phyloP scores from a whole-genome alignment of 768 basidiomycete species.

The Neoboletus magnificus region DNA sequence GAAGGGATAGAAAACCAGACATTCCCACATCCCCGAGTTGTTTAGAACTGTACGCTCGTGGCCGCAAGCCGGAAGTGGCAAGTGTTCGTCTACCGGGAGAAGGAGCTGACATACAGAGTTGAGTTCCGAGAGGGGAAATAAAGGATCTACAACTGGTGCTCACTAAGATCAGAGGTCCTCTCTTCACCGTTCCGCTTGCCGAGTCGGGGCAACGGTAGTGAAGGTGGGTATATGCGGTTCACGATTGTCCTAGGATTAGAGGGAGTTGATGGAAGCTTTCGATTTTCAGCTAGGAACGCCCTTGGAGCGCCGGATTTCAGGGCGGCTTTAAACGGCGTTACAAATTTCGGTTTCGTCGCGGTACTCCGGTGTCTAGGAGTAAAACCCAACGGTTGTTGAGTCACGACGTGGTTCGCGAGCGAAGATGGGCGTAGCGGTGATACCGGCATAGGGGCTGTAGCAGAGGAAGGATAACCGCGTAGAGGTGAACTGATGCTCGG shows the following conservation, averaged over 20 bases:
- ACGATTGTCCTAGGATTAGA: neutral
- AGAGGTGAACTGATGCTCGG: conserved; percentile 28
- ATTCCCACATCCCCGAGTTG: conserved; percentile 51
- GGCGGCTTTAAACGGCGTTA: conserved; percentile 61
- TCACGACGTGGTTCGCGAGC: conserved; percentile 9
- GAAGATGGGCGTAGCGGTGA: conserved; percentile 37
- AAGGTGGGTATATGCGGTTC: conserved; percentile 26
- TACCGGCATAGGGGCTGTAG: conserved; percentile 14
- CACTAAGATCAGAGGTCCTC: conserved; percentile 43
- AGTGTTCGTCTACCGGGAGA: conserved; percentile 43
- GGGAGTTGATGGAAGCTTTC: neutral
- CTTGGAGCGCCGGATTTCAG: conserved; percentile 40
- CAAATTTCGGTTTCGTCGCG: conserved; percentile 41
- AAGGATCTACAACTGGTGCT: conserved; percentile 13
- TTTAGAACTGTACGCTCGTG: conserved; percentile 42
- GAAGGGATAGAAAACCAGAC: conserved; percentile 34
- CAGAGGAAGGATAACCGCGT: neutral
- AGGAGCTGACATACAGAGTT: conserved; percentile 23
- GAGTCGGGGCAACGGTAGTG: conserved; percentile 3
- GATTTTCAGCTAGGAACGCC: neutral
- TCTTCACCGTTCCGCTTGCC: conserved; percentile 6
- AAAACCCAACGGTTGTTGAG: conserved; percentile 24
- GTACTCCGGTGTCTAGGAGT: conserved; percentile 25
- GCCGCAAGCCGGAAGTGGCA: conserved; percentile 46
- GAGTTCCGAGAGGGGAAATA: neutral